Conservation (phyloP, 805 yeast species). For the Candida tallmaniae region DNA sequence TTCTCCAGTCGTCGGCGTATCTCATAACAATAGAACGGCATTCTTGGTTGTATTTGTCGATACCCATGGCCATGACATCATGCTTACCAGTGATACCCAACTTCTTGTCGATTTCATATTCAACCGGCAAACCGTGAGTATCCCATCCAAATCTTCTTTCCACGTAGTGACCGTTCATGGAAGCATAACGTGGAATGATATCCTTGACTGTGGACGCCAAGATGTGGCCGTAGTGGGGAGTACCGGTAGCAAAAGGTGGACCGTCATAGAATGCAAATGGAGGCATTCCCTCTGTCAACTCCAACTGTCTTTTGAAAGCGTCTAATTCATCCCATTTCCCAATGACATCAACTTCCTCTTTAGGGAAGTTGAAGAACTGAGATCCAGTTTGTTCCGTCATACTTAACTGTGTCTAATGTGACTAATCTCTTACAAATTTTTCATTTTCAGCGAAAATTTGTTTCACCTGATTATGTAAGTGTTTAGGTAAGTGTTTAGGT, state of each 20-base stretch:
- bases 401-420: no score
- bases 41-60: slow-evolving; percentile 88
- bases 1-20: slow-evolving; percentile 92
- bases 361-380: slow-evolving; percentile 65
- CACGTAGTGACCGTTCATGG: slow-evolving; percentile 94
- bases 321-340: slow-evolving; percentile 83
- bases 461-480: no score
- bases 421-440: background rate
- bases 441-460: slow-evolving; percentile 4
- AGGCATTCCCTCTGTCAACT: slow-evolving; percentile 79
- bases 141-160: slow-evolving; percentile 99
- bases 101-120: slow-evolving; percentile 97
- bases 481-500: no score
- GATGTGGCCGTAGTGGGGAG: slow-evolving; percentile 98
- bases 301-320: slow-evolving; percentile 86
- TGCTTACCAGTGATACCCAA: slow-evolving; percentile 89
- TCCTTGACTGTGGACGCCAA: slow-evolving; percentile 96
- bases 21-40: slow-evolving; percentile 98
- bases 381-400: slow-evolving; percentile 17
- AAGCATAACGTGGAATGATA: slow-evolving; percentile 95
- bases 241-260: slow-evolving; percentile 99
- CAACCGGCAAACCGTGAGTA: slow-evolving; percentile 98
- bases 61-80: slow-evolving; percentile 92
- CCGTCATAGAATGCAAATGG: slow-evolving; percentile 95
- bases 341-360: slow-evolving; percentile 81